phyloP scores from a whole-genome alignment of 2,329 filamentous ascomycete genomes.

The Phaeomoniella chlamydospora region DNA sequence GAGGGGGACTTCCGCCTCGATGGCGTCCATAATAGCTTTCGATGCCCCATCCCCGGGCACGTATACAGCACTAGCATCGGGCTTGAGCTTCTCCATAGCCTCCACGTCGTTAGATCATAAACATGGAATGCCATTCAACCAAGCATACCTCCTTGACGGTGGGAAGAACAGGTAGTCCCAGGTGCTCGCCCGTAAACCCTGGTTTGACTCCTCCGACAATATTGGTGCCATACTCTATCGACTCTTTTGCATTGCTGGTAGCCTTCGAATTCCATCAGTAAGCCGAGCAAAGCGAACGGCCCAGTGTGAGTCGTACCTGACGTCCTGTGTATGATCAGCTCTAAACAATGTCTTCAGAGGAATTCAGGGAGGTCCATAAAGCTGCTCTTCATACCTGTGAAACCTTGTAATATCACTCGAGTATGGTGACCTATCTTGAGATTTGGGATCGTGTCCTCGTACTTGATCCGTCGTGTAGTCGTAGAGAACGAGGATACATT shows the following conservation, averaged over 20 bases:
- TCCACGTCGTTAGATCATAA: conserved; percentile 11
- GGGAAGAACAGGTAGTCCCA: conserved; percentile 58
- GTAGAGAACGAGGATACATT: conserved; percentile 7
- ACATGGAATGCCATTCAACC: neutral
- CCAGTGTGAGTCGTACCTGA: conserved; percentile 16
- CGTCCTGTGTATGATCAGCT: conserved; percentile 14
- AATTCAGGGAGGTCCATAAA: conserved; percentile 5
- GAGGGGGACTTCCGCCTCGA: conserved; percentile 63
- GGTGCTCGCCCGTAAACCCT: conserved; percentile 53
- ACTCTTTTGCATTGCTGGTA: conserved; percentile 63
- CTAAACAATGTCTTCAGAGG: conserved; percentile 5
- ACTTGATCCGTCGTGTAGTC: conserved; percentile 13
- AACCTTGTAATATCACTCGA: conserved; percentile 55
- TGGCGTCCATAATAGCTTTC: conserved; percentile 63
- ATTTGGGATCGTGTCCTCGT: conserved; percentile 50
- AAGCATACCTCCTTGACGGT: conserved; percentile 42
- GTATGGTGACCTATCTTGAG: conserved; percentile 53
- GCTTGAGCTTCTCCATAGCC: conserved; percentile 56
- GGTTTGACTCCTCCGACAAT: conserved; percentile 68
- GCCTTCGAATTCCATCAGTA: conserved; percentile 30
- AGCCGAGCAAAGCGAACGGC: conserved; percentile 3
- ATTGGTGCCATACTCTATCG: conserved; percentile 63
- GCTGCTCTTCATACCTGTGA: conserved; percentile 39
- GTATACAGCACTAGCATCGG: conserved; percentile 67
- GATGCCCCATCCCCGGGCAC: conserved; percentile 63